Conservation (phyloP, 2,329 filamentous ascomycete genomes). For the Gyromitra esculenta region DNA sequence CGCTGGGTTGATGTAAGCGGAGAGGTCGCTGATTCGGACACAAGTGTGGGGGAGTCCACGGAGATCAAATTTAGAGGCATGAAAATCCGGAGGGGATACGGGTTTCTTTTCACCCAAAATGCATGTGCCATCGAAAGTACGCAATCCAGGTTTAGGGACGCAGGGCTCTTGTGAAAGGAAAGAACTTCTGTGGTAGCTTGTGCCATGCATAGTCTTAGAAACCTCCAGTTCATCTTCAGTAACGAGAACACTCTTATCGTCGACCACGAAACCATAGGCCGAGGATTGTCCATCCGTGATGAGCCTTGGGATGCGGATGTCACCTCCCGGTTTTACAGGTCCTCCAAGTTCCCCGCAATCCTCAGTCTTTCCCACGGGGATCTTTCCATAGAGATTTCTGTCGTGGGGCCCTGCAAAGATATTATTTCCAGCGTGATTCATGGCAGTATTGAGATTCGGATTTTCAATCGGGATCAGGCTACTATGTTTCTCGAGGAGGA, state of each 20-base stretch:
- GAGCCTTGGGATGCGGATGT: neutral
- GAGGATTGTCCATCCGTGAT: neutral
- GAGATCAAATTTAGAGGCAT: conserved; percentile 24
- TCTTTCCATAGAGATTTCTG: neutral
- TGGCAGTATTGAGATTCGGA: neutral
- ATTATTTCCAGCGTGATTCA: neutral
- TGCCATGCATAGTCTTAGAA: neutral
- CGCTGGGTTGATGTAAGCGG: neutral
- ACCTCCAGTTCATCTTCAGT: neutral
- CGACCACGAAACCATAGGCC: neutral
- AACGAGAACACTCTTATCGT: neutral
- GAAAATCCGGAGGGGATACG: conserved; percentile 10
- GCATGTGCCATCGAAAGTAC: neutral
- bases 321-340: neutral
- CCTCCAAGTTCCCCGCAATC: neutral
- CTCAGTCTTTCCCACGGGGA: neutral
- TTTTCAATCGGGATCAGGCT: neutral
- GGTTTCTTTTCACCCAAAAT: neutral
- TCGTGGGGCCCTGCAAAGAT: neutral
- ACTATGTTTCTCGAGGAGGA: neutral
- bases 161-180: neutral
- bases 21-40: neutral
- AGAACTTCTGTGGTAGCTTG: neutral
- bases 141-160: neutral
- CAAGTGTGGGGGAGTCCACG: conserved; percentile 17